phyloP scores from a whole-genome alignment of 2,329 filamentous ascomycete species.

The Alternaria sp. region DNA sequence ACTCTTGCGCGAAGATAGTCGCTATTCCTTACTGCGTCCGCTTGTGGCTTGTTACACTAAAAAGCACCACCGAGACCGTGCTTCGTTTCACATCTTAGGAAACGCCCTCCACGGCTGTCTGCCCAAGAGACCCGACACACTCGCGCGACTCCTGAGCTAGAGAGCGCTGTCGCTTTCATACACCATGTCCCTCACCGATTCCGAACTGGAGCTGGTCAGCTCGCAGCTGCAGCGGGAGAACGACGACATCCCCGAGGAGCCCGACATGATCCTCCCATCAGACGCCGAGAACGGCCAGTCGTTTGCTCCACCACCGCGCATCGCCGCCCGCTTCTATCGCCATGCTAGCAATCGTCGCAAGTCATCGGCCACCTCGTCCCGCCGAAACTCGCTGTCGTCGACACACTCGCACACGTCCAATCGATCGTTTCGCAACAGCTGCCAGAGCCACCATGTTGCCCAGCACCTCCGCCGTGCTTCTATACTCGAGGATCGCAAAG shows the following conservation, averaged over 20 bases:
- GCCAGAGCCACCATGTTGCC: slow-evolving; percentile 77
- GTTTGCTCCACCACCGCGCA: slow-evolving; percentile 73
- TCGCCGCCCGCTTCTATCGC: slow-evolving; percentile 78
- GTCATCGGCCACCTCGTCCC: slow-evolving; percentile 77
- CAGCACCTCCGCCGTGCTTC: slow-evolving; percentile 80
- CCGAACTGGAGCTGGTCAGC: slow-evolving; percentile 40
- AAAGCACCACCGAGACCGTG: slow-evolving; percentile 32
- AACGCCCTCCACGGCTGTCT: slow-evolving; percentile 6
- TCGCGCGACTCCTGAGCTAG: slow-evolving; percentile 23
- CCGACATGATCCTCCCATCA: slow-evolving; percentile 50
- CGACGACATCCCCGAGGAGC: slow-evolving; percentile 52
- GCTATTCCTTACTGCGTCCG: slow-evolving; percentile 16
- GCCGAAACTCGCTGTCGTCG: slow-evolving; percentile 80
- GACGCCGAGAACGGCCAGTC: slow-evolving; percentile 48
- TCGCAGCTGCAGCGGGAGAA: slow-evolving; percentile 36
- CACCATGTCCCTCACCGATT: slow-evolving; percentile 42
- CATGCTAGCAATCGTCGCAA: slow-evolving; percentile 70
- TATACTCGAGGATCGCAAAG: slow-evolving; percentile 81
- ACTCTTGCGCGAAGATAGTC: slow-evolving; percentile 17
- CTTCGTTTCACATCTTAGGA: slow-evolving; percentile 37
- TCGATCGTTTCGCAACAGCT: slow-evolving; percentile 60
- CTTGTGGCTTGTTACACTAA: slow-evolving; percentile 27
- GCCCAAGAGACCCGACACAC: slow-evolving; percentile 24
- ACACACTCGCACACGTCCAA: slow-evolving; percentile 73
- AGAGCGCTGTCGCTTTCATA: neutral